Evolutionary conservation across 2,329 filamentous ascomycete genomes (phyloP).

Genomic region (Sphaceloma murrayae): DNA sequence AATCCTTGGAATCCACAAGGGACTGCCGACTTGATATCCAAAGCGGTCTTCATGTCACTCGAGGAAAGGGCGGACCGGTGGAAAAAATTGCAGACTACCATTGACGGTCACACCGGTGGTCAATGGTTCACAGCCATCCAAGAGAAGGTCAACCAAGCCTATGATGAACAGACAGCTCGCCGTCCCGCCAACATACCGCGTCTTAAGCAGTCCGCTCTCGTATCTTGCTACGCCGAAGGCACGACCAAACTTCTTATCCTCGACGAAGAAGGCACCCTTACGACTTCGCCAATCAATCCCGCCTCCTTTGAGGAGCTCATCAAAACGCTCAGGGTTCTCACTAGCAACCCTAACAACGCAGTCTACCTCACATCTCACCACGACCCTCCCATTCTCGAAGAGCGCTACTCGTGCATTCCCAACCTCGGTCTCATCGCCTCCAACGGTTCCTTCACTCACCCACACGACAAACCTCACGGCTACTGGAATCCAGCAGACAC

Average conservation of each 20-base stretch:
- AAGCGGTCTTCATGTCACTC: conserved; percentile 68
- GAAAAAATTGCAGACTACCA: conserved; percentile 60
- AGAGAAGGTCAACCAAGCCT: conserved; percentile 60
- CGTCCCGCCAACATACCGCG: conserved; percentile 82
- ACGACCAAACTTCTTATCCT: conserved; percentile 72
- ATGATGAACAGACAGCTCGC: conserved; percentile 74
- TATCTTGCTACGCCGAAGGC: conserved; percentile 56
- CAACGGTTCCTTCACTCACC: conserved; percentile 83
- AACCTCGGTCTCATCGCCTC: conserved; percentile 85
- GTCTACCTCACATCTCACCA: conserved; percentile 93
- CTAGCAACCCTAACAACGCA: conserved; percentile 69
- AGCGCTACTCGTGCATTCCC: conserved; percentile 72
- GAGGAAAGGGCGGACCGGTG: conserved; percentile 68
- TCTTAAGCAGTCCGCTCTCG: conserved; percentile 58
- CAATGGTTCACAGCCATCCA: conserved; percentile 77
- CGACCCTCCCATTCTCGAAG: conserved; percentile 77
- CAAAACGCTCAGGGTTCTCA: conserved; percentile 70
- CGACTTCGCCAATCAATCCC: conserved; percentile 78
- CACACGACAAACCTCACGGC: conserved; percentile 45
- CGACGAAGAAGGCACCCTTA: conserved; percentile 88
- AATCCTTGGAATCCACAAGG: conserved; percentile 94
- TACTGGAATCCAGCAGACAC: conserved; percentile 74
- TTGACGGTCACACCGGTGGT: conserved; percentile 71
- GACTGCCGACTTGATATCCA: conserved; percentile 76
- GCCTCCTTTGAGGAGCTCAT: conserved; percentile 47